Evolutionary conservation across 495 filamentous ascomycete species (phyloP), one percentile per base, ranked within the genome.

Genomic region (Neurospora tetrasperma): DNA sequence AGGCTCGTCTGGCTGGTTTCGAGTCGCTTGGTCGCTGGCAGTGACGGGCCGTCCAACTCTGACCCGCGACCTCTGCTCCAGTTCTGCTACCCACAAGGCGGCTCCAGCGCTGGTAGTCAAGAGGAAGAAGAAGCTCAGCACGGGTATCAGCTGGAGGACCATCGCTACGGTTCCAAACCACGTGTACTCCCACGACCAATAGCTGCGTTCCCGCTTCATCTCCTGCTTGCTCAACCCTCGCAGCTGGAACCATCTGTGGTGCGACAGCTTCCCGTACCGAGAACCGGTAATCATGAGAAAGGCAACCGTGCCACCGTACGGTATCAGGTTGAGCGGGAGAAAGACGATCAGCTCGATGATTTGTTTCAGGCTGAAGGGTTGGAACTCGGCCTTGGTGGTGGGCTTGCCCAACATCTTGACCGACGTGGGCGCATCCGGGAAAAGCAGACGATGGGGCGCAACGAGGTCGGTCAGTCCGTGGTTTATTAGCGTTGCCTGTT

Each of bases 291-390:
- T 83, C 54, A 92, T 79, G 35, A 98, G 84, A 80, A 96, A 99
- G 59, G 93, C 79, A 1, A 90, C 85, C 0, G 92, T 92, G 7
- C 96, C 96, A 27, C 98, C 84, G 12, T 94, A 87, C 0, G 96
- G 96, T 42, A 99, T 90, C 31, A 98, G 87, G 80, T 97, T 98
- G 74, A 98, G 86, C 2, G 96, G 95, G 2, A 98, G 84, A 76
- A 91, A 93, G 16, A 92, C 71, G 23, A 94, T 85, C 72, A 94
- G 90, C 80, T 95, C 92, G 71, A 90, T 74, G 71, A 94, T 94
- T 77, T 94, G 91, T n/a, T 88, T 86, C 16, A 92, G 75, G 71
- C 91, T 93, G 81, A 93, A 90, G 1, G 86, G 88, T 39, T 86
- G 82, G 77, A 96, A 91, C 2, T 85, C 81, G 72, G 94, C 93